These are phyloP conservation scores for Phytopythium kandeliae DNA, from an alignment of 352 stramenopile genomes.

Conservation along the genomic window DNA sequence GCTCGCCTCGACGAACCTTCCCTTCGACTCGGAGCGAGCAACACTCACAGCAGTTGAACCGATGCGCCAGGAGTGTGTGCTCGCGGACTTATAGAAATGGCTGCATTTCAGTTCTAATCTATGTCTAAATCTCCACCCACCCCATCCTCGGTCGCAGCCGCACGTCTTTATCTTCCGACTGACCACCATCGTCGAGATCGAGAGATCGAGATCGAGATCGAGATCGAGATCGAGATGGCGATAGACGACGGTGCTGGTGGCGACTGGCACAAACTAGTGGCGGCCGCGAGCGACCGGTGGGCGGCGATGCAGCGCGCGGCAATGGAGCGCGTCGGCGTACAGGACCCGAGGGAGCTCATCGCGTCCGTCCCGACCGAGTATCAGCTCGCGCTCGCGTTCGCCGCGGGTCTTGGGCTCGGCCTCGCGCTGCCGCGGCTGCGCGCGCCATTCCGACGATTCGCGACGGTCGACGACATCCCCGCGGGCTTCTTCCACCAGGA, in stretches of 20 bases:
- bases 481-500: conserved; percentile 64
- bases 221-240: conserved; percentile 1
- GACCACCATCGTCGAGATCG: too few species aligned
- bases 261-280: conserved; percentile 17
- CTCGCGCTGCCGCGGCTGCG: conserved; percentile 48
- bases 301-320: conserved; percentile 7
- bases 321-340: neutral
- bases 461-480: conserved; percentile 78
- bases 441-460: conserved; percentile 62
- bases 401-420: conserved; percentile 44
- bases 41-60: too few species aligned
- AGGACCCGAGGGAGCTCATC: conserved; percentile 16
- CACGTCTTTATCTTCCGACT: too few species aligned
- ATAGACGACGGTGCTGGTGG: conserved; percentile 4
- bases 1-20: too few species aligned
- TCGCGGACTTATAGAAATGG: too few species aligned
- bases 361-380: conserved; percentile 27
- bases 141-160: too few species aligned
- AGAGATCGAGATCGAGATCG: too few species aligned
- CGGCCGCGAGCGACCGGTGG: conserved; percentile 12
- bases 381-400: conserved; percentile 44
- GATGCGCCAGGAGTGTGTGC: too few species aligned
- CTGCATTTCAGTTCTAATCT: too few species aligned
- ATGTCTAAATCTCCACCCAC: too few species aligned
- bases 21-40: too few species aligned